Percentiles rank a stretch among this genome's conserved stretches.
Conservation (phyloP, 768 basidiomycete genomes). For the Tulasnella sp. region DNA sequence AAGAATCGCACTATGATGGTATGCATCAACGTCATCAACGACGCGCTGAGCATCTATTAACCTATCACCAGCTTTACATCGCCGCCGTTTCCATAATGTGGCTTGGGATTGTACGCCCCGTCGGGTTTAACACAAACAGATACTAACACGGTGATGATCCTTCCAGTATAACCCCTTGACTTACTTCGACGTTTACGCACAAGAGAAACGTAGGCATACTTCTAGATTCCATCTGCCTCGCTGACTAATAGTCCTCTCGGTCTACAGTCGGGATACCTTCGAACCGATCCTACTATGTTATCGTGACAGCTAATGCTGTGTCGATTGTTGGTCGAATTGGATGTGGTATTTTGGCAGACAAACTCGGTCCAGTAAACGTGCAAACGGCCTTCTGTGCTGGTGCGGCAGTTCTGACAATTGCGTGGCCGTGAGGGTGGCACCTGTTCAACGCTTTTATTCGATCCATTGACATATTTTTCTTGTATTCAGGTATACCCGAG, state of each 20-base stretch:
- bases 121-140: background rate
- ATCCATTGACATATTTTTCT: background rate
- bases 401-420: conserved; percentile 52
- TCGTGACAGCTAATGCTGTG: conserved; percentile 27
- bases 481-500: conserved; percentile 19
- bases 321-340: conserved; percentile 29
- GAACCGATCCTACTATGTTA: conserved; percentile 22
- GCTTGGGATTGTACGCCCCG: conserved; percentile 8
- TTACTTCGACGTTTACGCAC: conserved; percentile 42
- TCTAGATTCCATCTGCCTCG: conserved; percentile 46
- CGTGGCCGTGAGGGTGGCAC: conserved; percentile 55
- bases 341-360: conserved; percentile 28
- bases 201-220: conserved; percentile 52
- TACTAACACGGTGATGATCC: background rate
- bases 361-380: conserved; percentile 52
- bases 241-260: conserved; percentile 47
- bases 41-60: conserved; percentile 16
- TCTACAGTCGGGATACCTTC: conserved; percentile 41
- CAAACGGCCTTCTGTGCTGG: conserved; percentile 56
- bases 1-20: conserved; percentile 46
- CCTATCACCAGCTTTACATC: conserved; percentile 46
- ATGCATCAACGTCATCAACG: conserved; percentile 33
- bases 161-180: conserved; percentile 22
- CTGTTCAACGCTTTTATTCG: background rate
- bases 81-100: background rate